These are phyloP conservation scores for Glycine latifolia DNA, from an alignment of 306 rosid species.

Conservation along the genomic window DNA sequence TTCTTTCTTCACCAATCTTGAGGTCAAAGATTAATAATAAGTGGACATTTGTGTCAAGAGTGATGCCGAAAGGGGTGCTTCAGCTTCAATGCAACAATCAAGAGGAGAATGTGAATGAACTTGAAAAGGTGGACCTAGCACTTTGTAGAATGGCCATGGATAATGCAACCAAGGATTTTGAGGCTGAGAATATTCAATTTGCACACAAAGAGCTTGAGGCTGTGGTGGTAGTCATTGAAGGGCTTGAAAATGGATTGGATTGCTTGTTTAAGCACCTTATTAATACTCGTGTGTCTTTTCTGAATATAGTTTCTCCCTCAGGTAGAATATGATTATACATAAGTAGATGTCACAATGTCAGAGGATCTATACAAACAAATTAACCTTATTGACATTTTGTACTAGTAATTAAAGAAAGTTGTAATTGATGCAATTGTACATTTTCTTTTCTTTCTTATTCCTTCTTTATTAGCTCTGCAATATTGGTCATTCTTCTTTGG, in stretches of 20 bases:
- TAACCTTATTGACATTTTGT: slow-evolving; percentile 3
- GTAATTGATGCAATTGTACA: slow-evolving; percentile 21
- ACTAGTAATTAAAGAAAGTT: slow-evolving; percentile 24
- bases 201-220: slow-evolving; percentile 58
- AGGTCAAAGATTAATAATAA: slow-evolving; percentile 61
- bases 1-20: slow-evolving; percentile 60
- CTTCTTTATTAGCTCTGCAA: background rate
- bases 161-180: slow-evolving; percentile 43
- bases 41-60: slow-evolving; percentile 71
- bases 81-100: slow-evolving; percentile 25
- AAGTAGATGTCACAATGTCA: slow-evolving; percentile 31
- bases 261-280: slow-evolving; percentile 74
- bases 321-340: background rate
- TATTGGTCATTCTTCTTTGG: background rate
- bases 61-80: slow-evolving; percentile 56
- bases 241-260: slow-evolving; percentile 65
- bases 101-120: slow-evolving; percentile 52
- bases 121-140: slow-evolving; percentile 67
- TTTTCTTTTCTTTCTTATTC: background rate
- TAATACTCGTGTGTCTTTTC: slow-evolving; percentile 65
- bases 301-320: slow-evolving; percentile 64
- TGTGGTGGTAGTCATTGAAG: slow-evolving; percentile 57
- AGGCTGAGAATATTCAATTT: slow-evolving; percentile 54
- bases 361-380: slow-evolving; percentile 40
- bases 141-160: slow-evolving; percentile 50